Evolutionary conservation across 495 filamentous ascomycete genomes (phyloP), one percentile per base, ranked within the genome.

Genomic region (Sphaerosporella brunnea): DNA sequence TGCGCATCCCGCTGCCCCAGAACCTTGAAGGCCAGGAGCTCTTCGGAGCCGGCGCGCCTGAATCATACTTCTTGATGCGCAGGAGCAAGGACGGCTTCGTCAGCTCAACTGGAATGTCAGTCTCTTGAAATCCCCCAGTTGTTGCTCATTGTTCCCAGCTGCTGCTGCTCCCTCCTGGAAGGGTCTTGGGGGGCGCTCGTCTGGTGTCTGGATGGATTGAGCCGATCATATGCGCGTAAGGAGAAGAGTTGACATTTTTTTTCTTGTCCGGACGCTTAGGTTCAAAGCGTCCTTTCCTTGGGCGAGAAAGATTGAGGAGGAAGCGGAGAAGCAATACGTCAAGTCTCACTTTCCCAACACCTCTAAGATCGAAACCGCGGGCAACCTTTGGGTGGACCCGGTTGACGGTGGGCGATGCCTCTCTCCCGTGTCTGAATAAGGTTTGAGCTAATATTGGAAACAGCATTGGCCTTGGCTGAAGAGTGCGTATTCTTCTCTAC

Each of bases 251-350:
- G 43, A 61, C 48, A 42, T 24, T n/a, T n/a, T n/a, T n/a, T n/a
- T n/a, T n/a, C 20, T 4, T 16, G 36, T 38, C 42, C 46, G 40
- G 50, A 24, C 39, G 28, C 10, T 46, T 50, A 62, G 59, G 54
- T 97, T 96, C 72, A 97, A 96, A 67, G 92, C 92, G 47, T 84
- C 88, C 4, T 97, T 95, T 63, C 90, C 90, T 2, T 96, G 86
- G 71, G 85, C 90, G 11, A 78, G 80, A 49, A 65, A 73, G 24
- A 73, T 77, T 4, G 92, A 97, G 60, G 90, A 97, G 64, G 77
- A 80, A 51, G 68, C 67, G 5, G 90, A 97, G 69, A 80, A 87
- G 51, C 81, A 78, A 52, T 88, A 84, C 54, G 71, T 96, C 58
- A 93, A 90, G 64, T 69, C 68, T 9, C 55, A 64, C 7, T 75